Evolutionary conservation across 805 yeast species (phyloP), one percentile per base, ranked within the genome.

Genomic region (Priceomyces haplophilus): DNA sequence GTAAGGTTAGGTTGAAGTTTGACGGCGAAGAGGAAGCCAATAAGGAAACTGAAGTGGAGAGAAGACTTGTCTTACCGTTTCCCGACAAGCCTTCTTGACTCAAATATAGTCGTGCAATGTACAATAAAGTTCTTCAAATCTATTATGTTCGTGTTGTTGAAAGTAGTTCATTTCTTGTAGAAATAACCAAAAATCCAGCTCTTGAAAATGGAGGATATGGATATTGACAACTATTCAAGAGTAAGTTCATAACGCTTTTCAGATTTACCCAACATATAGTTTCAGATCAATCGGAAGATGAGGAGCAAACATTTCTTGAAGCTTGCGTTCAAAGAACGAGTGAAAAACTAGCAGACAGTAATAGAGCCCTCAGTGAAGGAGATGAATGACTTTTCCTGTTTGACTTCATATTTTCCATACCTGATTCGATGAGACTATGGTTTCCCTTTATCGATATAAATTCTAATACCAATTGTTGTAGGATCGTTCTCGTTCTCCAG

Each of bases 21-120:
- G 98, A 91, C 51, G 99, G 98, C 7, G 99, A 93, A 60, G 99
- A 93, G 59, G 99, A 93, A 55, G 95, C 82, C 0, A 90, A 87
- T 36, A 93, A 91, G 59, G 97, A 91, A 59, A 93, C 97, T 0
- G 96, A 89, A 54, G 97, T 93, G 3, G 87, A 82, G 41, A 73
- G 97, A 52, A 69, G 89, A 42, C 72, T 86, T 43, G 99, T 93
- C 3, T 69, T 93, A 37, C 90, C 93, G 7, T 82, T 72, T 50
- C 91, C 91, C 2, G 64, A 57, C 32, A 54, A 20, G 21, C 25
- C 21, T 17, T 12, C 15, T 27, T 27, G 15, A 27, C n/a, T n/a
- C 11, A 6, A n/a, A 10, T 5, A 21, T 20, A 43, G 41, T 53
- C 38, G 43, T 31, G 23, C 33, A 29, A 19, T 13, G 40, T 31